A percentile compares a stretch with the other conserved stretches of the same genome.
Evolutionary conservation across 306 rosid species (phyloP).

Genomic region (Cicer bijugum): DNA sequence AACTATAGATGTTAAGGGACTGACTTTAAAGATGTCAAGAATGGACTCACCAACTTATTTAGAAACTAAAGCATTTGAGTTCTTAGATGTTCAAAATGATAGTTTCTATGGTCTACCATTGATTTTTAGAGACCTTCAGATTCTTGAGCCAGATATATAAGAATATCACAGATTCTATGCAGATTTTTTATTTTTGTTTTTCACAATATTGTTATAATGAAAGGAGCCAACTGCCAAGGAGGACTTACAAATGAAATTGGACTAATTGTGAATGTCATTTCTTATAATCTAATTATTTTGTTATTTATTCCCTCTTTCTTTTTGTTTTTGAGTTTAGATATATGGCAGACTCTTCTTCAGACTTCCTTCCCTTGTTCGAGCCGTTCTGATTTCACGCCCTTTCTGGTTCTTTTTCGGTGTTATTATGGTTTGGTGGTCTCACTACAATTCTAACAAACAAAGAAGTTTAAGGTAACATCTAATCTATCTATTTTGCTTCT

Average conservation of each 20-base stretch:
- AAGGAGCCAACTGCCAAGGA: not conserved
- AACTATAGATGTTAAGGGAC: not conserved
- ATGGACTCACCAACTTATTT: not conserved
- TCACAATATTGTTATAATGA: not conserved
- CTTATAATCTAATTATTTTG: not conserved
- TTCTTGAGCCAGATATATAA: not conserved
- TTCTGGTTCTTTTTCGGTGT: slow-evolving; percentile 20
- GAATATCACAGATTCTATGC: not conserved
- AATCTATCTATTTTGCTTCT: not conserved
- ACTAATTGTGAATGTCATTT: not conserved
- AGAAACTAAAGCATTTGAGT: not conserved
- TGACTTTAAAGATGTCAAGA: slow-evolving; percentile 17
- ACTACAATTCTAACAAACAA: not conserved
- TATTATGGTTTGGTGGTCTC: not conserved
- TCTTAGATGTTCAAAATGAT: not conserved
- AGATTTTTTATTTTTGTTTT: not conserved
- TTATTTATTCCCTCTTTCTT: not conserved
- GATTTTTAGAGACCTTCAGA: not conserved
- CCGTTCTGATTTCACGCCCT: not conserved
- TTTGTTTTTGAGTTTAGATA: slow-evolving; percentile 7
- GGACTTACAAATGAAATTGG: not conserved
- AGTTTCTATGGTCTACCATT: not conserved
- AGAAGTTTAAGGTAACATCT: not conserved
- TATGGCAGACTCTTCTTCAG: not conserved
- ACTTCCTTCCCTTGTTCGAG: slow-evolving; percentile 26